Percentiles rank a stretch among this genome's conserved stretches.
Evolutionary conservation across 768 basidiomycete genomes (phyloP).

Genomic region (Xerocomus spinulosus): DNA sequence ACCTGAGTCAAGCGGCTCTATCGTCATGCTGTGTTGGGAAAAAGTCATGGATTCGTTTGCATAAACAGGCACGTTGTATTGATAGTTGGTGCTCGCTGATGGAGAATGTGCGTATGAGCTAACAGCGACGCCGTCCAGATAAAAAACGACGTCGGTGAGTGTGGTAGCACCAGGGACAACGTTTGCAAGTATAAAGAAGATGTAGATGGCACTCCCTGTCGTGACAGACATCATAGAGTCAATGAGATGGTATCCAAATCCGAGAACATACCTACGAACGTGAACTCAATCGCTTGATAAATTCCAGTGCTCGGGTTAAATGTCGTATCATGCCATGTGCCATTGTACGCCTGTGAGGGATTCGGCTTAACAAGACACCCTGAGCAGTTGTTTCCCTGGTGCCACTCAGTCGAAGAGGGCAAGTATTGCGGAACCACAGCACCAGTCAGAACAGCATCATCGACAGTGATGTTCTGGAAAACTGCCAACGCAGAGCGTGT

Average conservation of each 20-base stretch:
- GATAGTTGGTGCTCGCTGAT: not conserved
- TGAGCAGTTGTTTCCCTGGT: conserved; percentile 5
- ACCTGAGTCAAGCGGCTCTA: conserved; percentile 3
- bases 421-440: conserved; percentile 5
- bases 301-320: not conserved
- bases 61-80: conserved; percentile 16
- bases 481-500: not conserved
- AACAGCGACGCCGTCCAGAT: conserved; percentile 1
- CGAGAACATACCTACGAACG: conserved; percentile 7
- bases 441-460: conserved; percentile 12
- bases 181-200: conserved; percentile 18
- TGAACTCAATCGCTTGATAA: conserved; percentile 3
- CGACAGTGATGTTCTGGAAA: conserved; percentile 12
- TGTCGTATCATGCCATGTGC: conserved; percentile 18
- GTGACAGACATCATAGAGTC: not conserved
- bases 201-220: conserved; percentile 15
- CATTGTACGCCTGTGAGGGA: conserved; percentile 2
- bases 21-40: conserved; percentile 7
- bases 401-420: conserved; percentile 5
- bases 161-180: not conserved
- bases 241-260: too few species aligned
- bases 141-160: conserved; percentile 4
- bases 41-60: conserved; percentile 1
- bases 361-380: not conserved
- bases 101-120: conserved; percentile 3